Base-by-base conservation (phyloP, 2,329 filamentous ascomycete species). In the Harringtonia aguacate region DNA sequence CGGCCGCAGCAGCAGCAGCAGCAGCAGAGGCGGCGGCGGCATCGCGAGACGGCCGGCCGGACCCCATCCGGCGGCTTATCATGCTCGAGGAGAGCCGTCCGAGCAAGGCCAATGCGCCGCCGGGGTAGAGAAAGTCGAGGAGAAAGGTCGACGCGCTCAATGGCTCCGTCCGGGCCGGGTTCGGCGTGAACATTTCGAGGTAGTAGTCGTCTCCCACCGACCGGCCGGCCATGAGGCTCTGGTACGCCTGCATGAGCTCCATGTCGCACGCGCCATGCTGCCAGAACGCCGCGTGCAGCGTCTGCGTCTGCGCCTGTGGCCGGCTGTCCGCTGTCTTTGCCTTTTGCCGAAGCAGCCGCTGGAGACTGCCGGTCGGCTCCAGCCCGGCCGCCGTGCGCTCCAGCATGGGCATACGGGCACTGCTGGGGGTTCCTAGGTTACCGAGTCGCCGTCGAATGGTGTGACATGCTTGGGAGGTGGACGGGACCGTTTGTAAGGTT, bases 61-160 rank as follows among this genome's bases (percentile, higher is more conserved):
- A 7, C 7, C 7, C 24, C 24, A 15, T 22, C 15, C 20, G 21
- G 20, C 15, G 17, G 15, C 12, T 21, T n/a, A 12, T 10, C 13
- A 18, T 4, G 10, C 28, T 18, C 13, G 52, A 10, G 50, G n/a
- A 34, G 53, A 39, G 58, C 52, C 24, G 62, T 64, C 35, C 66
- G 47, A 73, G 52, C 6, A 71, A 58, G 14, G 64, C 58, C 13
- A 66, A 45, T 12, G 70, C 63, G 10, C 65, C 66, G 29, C 53
- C 65, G 6, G 73, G 73, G 42, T 76, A 77, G 9, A 77, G 57
- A 43, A 77, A 77, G 55, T 77, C 74, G 55, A 78, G 67, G 39
- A 73, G 58, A 44, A 75, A 69, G 9, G 64, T 53, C 5, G 73
- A 74, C 24, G 71, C 67, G 33, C 59, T 59, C 44, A 72, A 53